phyloP scores from a whole-genome alignment of 352 stramenopile species.

The Globisporangium cederbergense region DNA sequence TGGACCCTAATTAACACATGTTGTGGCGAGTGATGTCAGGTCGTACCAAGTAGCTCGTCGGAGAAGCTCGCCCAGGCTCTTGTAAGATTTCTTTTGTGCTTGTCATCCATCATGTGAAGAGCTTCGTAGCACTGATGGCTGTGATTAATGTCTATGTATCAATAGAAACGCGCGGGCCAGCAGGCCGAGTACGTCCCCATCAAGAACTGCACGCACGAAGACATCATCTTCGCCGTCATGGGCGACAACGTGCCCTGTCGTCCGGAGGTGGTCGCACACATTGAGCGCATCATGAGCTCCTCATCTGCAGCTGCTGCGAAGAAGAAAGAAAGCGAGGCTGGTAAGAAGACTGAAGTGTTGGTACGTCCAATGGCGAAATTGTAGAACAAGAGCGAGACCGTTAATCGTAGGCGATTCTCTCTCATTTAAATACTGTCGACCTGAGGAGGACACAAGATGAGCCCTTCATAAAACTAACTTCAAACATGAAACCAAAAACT shows the following conservation, averaged over 20 bases:
- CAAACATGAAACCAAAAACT: background rate
- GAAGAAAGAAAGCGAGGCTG: background rate
- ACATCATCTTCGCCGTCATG: slow-evolving; percentile 69
- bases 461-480: slow-evolving; percentile 5
- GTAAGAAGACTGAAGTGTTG: background rate
- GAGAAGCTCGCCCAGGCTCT: slow-evolving; percentile 45
- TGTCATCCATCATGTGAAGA: background rate
- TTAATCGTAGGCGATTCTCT: background rate
- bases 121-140: background rate
- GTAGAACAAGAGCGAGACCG: background rate
- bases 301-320: no score
- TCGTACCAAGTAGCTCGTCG: slow-evolving; percentile 57
- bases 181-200: slow-evolving; percentile 39
- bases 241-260: slow-evolving; percentile 52
- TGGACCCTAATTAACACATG: background rate
- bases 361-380: background rate
- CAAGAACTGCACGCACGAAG: slow-evolving; percentile 52
- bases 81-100: slow-evolving; percentile 26
- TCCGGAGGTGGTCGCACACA: slow-evolving; percentile 30
- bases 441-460: background rate
- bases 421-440: slow-evolving; percentile 1
- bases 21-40: slow-evolving; percentile 19
- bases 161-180: slow-evolving; percentile 40
- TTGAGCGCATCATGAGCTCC: slow-evolving; percentile 36
- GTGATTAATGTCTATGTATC: background rate